phyloP scores from a whole-genome alignment of 805 yeast genomes.

The Saccharomycopsis vini region DNA sequence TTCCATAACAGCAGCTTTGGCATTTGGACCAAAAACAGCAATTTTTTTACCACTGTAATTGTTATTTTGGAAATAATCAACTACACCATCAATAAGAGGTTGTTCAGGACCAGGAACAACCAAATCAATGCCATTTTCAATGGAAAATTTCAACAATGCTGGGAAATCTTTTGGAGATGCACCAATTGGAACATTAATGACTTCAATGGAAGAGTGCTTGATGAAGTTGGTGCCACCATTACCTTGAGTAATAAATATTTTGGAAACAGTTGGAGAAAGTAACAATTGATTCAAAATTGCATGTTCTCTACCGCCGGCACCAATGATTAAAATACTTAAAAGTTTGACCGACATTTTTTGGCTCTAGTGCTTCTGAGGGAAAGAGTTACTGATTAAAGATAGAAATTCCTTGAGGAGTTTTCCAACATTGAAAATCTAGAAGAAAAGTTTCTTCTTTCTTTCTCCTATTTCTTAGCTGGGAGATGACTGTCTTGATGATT shows the following conservation, averaged over 20 bases:
- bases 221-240: conserved; percentile 68
- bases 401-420: background rate
- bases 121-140: conserved; percentile 51
- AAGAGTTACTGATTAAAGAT: background rate
- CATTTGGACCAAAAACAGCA: conserved; percentile 95
- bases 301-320: conserved; percentile 99
- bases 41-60: conserved; percentile 37
- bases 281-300: conserved; percentile 88
- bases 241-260: conserved; percentile 90
- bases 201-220: conserved; percentile 31
- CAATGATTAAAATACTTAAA: conserved; percentile 72
- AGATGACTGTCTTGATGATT: background rate
- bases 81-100: conserved; percentile 91
- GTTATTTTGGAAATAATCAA: conserved; percentile 42
- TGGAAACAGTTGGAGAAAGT: conserved; percentile 63
- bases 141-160: conserved; percentile 64
- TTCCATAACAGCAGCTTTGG: conserved; percentile 86
- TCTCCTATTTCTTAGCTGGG: too few relatives aligned
- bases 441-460: too few relatives aligned
- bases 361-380: background rate
- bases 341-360: background rate
- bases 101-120: conserved; percentile 99
- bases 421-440: background rate
- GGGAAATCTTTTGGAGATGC: conserved; percentile 61
- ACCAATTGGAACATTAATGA: conserved; percentile 56